These are phyloP conservation scores for Salix suchowensis DNA, from an alignment of 345 rosid genomes.

Conservation along the genomic window DNA sequence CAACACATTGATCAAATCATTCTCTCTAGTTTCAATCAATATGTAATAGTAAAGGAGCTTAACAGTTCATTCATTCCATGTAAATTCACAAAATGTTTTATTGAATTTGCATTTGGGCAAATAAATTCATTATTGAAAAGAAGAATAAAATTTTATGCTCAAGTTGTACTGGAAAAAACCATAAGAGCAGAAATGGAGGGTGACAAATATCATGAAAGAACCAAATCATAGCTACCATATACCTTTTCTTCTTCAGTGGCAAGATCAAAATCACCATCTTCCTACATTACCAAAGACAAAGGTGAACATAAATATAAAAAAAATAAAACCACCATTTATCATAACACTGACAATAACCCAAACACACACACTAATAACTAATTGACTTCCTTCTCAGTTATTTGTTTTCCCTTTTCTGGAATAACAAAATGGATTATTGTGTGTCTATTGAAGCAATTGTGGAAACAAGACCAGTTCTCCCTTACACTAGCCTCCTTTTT, in stretches of 20 bases:
- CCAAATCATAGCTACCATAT: conserved; percentile 15
- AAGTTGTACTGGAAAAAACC: background rate
- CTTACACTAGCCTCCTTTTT: background rate
- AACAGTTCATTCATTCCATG: background rate
- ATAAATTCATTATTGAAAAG: background rate
- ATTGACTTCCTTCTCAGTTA: background rate
- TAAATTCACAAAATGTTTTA: background rate
- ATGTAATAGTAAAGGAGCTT: background rate
- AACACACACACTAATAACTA: background rate
- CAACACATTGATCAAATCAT: background rate
- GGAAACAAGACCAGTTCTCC: background rate
- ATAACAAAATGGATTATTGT: background rate
- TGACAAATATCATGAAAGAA: background rate
- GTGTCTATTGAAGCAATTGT: background rate
- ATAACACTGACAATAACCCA: background rate
- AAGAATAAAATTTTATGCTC: background rate
- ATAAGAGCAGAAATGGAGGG: background rate
- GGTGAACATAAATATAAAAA: conserved; percentile 7
- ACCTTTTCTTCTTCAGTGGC: conserved; percentile 81
- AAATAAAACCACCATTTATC: background rate
- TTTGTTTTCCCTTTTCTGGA: background rate
- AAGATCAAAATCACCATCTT: conserved; percentile 80
- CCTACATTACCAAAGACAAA: conserved; percentile 50
- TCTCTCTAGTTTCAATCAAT: background rate
- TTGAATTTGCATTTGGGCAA: background rate